Evolutionary conservation across 805 yeast species (phyloP), one percentile per base, ranked within the genome.

Genomic region (Jamesozyma hellenica): DNA sequence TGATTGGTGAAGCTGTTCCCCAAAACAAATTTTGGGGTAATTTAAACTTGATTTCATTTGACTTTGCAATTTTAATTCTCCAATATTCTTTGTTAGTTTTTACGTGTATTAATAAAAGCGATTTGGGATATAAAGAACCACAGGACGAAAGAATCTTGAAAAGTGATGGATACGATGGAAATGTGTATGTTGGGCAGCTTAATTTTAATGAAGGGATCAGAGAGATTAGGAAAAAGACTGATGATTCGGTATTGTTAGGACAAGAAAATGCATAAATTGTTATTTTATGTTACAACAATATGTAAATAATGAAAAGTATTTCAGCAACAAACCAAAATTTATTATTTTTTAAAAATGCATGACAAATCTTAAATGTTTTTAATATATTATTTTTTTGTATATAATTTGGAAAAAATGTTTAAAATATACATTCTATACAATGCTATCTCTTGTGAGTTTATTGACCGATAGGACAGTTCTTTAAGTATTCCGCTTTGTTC

Each of bases 401-500:
- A 21, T 14, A 13, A 16, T 34, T n/a, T n/a, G n/a, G 14, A 14
- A 14, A n/a, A 8, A 29, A 31, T 28, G 33, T 26, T 16, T 32
- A 28, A 7, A 12, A 27, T 27, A 27, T 27, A 27, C 13, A 30
- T 28, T 34, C 23, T 39, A 31, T 35, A 32, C 26, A 15, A 27
- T 27, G 29, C 29, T 4, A n/a, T 27, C 23, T 21, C 29, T n/a
- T 12, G 12, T n/a, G 5, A 5, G 16, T 28, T 27, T 61, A 71
- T 56, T 74, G 77, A 33, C 78, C 74, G 44, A 83, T 81, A 36
- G 92, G 90, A 62, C 92, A 83, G 55, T 68, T 75, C 58, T 82
- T 77, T 61, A 83, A 68, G 57, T 79, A 81, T 47, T 79, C 84
- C 28, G 84, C 88, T 67, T 92, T 92, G 57, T 81, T 80, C 63